phyloP scores from a whole-genome alignment of 1,284 basidiomycete species.

The Cryptococcus wingfieldii region DNA sequence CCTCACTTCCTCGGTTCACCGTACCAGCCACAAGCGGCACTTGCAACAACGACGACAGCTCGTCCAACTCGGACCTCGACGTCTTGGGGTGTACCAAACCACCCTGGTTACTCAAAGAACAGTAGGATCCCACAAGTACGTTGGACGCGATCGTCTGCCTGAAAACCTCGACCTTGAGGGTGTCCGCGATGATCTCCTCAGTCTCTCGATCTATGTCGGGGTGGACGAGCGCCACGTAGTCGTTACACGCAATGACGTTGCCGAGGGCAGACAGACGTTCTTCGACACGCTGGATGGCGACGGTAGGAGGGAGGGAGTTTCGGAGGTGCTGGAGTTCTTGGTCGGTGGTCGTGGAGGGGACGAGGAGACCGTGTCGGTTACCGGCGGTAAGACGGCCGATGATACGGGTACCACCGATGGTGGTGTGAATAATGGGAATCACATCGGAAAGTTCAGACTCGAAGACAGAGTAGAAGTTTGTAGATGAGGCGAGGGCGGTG shows the following conservation, averaged over 20 bases:
- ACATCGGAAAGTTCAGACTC: slow-evolving; percentile 91
- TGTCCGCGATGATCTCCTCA: slow-evolving; percentile 99
- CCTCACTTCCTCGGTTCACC: slow-evolving; percentile 95
- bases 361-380: slow-evolving; percentile 92
- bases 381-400: slow-evolving; percentile 90
- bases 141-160: slow-evolving; percentile 95
- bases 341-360: slow-evolving; percentile 92
- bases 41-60: slow-evolving; percentile 89
- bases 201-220: slow-evolving; percentile 98
- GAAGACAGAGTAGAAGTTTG: slow-evolving; percentile 97
- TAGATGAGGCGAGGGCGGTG: slow-evolving; percentile 85
- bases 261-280: slow-evolving; percentile 93
- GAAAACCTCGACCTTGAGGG: slow-evolving; percentile 98
- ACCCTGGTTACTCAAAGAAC: slow-evolving; percentile 84
- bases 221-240: slow-evolving; percentile 94
- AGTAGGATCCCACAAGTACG: slow-evolving; percentile 94
- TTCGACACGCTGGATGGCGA: slow-evolving; percentile 93
- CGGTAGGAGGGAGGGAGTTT: slow-evolving; percentile 87
- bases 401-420: slow-evolving; percentile 91
- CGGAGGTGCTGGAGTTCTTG: slow-evolving; percentile 97
- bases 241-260: slow-evolving; percentile 98
- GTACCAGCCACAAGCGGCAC: slow-evolving; percentile 95
- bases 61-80: slow-evolving; percentile 94
- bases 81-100: slow-evolving; percentile 97
- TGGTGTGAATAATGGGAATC: slow-evolving; percentile 94